Evolutionary conservation across 176 grass and related monocot species (phyloP).

Genomic region (Urochloa ruziziensis): DNA sequence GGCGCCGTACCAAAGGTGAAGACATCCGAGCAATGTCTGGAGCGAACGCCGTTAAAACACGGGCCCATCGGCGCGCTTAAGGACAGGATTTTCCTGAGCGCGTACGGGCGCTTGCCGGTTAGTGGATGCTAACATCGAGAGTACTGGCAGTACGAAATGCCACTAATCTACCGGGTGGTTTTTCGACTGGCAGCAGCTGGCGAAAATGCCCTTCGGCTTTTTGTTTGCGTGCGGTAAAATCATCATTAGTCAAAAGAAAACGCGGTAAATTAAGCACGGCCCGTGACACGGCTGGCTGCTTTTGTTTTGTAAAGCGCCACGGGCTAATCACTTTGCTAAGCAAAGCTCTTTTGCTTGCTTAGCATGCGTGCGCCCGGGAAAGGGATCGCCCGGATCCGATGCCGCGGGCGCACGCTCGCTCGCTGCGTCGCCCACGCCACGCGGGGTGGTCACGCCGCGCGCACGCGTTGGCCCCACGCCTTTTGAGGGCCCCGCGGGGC

Average conservation of each 20-base stretch:
- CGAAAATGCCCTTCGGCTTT: background rate
- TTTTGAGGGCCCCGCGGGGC: background rate
- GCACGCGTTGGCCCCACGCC: background rate
- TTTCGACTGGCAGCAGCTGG: too few relatives aligned
- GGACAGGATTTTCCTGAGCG: background rate
- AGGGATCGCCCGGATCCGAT: background rate
- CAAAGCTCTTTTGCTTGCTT: background rate
- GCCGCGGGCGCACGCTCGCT: background rate
- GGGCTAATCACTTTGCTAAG: background rate
- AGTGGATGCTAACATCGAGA: background rate
- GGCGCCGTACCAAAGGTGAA: background rate
- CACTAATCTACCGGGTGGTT: background rate
- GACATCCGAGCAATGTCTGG: constrained; percentile 10
- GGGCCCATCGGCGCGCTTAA: background rate
- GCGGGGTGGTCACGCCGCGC: background rate
- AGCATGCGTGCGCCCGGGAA: background rate
- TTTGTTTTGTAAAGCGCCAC: background rate
- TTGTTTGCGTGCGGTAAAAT: background rate
- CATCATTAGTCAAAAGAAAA: background rate
- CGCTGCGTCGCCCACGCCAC: too few relatives aligned
- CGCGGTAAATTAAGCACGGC: background rate
- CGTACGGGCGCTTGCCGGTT: background rate
- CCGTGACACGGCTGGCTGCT: background rate
- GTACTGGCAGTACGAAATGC: background rate
- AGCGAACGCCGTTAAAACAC: background rate